Evolutionary conservation across 768 basidiomycete species (phyloP).

Genomic region (Boletus subcaerulescens): DNA sequence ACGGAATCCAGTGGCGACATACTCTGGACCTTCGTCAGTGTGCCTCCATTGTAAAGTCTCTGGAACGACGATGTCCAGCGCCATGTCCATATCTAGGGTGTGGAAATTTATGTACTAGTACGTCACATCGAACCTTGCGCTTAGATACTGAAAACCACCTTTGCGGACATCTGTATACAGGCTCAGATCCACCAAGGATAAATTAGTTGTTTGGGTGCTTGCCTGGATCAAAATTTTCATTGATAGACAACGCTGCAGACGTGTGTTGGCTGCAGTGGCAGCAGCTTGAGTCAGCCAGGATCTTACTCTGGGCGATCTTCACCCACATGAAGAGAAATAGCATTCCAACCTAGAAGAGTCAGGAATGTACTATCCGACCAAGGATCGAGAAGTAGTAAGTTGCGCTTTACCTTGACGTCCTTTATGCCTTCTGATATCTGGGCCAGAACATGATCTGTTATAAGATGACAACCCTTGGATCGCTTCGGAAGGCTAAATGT

Average conservation of each 20-base stretch:
- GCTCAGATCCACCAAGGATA: slow-evolving; percentile 3
- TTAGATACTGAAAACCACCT: slow-evolving; percentile 31
- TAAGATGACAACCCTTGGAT: slow-evolving; percentile 72
- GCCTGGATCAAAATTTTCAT: slow-evolving; percentile 89
- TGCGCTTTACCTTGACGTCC: slow-evolving; percentile 53
- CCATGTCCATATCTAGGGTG: slow-evolving; percentile 87
- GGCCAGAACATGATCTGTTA: slow-evolving; percentile 70
- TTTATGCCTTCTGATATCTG: slow-evolving; percentile 70
- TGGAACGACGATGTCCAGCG: slow-evolving; percentile 84
- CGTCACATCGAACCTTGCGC: slow-evolving; percentile 21
- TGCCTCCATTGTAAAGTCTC: slow-evolving; percentile 81
- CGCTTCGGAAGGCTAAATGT: slow-evolving; percentile 62
- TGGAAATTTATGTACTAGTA: slow-evolving; percentile 30
- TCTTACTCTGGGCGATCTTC: background rate
- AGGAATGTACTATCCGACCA: background rate
- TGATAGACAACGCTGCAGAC: slow-evolving; percentile 75
- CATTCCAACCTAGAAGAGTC: slow-evolving; percentile 65
- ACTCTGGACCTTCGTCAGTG: slow-evolving; percentile 93
- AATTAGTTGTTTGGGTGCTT: slow-evolving; percentile 10
- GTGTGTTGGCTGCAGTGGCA: slow-evolving; percentile 61
- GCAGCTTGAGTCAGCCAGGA: slow-evolving; percentile 18
- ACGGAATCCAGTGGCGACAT: slow-evolving; percentile 12
- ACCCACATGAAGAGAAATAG: slow-evolving; percentile 84
- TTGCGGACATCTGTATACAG: slow-evolving; percentile 39
- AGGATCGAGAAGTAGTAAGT: background rate